Conservation (phyloP, 805 yeast species). For the Myxozyma monticola region DNA sequence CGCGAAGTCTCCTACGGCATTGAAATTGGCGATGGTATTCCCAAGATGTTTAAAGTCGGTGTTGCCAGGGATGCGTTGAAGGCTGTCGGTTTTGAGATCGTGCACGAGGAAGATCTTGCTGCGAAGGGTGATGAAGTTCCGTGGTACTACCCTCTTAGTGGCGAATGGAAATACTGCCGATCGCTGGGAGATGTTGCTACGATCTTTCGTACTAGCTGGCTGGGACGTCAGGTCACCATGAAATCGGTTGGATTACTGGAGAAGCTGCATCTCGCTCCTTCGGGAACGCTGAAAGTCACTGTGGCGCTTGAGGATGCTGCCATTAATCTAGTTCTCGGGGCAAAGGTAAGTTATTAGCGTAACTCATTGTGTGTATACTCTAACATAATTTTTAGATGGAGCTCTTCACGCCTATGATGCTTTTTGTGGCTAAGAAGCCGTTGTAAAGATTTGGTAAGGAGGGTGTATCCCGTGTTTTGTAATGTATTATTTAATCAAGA, state of each 20-base stretch:
- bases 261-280: slow-evolving; percentile 83
- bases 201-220: slow-evolving; percentile 77
- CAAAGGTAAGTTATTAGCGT: slow-evolving; percentile 45
- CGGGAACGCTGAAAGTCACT: slow-evolving; percentile 88
- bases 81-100: slow-evolving; percentile 82
- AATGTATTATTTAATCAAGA: neutral
- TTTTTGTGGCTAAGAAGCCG: slow-evolving; percentile 87
- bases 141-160: slow-evolving; percentile 96
- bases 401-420: slow-evolving; percentile 97
- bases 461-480: neutral
- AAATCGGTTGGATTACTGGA: slow-evolving; percentile 79
- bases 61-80: slow-evolving; percentile 87
- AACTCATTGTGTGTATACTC: neutral
- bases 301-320: slow-evolving; percentile 96
- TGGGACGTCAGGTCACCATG: slow-evolving; percentile 87
- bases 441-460: slow-evolving; percentile 4
- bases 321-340: slow-evolving; percentile 90
- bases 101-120: slow-evolving; percentile 78
- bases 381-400: slow-evolving; percentile 44
- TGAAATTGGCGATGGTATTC: slow-evolving; percentile 98
- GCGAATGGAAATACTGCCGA: slow-evolving; percentile 89
- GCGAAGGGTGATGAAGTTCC: slow-evolving; percentile 78
- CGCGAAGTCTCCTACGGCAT: slow-evolving; percentile 95
- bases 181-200: slow-evolving; percentile 74
- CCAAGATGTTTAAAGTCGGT: slow-evolving; percentile 84